Evolutionary conservation across 2,329 filamentous ascomycete species (phyloP).

Genomic region (Scedosporium aurantiacum): DNA sequence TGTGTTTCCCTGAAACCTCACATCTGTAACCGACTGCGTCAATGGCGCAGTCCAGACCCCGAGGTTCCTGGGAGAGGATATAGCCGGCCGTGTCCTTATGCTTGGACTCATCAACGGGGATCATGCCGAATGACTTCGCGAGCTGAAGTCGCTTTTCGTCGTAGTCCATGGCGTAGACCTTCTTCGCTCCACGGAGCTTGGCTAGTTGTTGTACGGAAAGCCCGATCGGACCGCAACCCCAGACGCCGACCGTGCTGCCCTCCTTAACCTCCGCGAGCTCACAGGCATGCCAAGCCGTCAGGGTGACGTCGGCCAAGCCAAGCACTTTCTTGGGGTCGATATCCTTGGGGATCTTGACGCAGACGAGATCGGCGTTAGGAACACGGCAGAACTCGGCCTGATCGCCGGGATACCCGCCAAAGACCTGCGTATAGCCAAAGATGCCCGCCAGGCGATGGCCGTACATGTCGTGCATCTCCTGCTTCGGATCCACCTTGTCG

Average conservation of each 20-base stretch:
- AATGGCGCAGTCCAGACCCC: conserved; percentile 16
- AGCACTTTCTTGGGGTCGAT: conserved; percentile 18
- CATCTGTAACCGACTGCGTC: conserved; percentile 20
- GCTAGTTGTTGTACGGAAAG: conserved; percentile 19
- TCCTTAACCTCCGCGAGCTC: conserved; percentile 19
- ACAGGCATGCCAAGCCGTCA: conserved; percentile 19
- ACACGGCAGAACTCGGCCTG: conserved; percentile 24
- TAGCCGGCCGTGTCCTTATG: conserved; percentile 17
- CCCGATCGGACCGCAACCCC: neutral
- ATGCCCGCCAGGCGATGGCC: conserved; percentile 12
- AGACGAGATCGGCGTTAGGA: conserved; percentile 21
- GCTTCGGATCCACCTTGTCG: conserved; percentile 9
- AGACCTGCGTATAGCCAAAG: conserved; percentile 20
- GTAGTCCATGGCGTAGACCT: conserved; percentile 22
- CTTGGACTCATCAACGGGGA: conserved; percentile 15
- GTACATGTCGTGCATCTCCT: neutral
- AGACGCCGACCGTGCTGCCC: conserved; percentile 12
- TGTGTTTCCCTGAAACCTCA: conserved; percentile 9
- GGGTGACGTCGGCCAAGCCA: conserved; percentile 18
- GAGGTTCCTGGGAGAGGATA: conserved; percentile 18
- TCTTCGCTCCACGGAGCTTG: conserved; percentile 18
- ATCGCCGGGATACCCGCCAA: conserved; percentile 22
- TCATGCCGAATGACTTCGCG: conserved; percentile 19
- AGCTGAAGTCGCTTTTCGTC: conserved; percentile 15
- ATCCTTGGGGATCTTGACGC: conserved; percentile 16